Evolutionary conservation across 139 green algal genomes (phyloP).

Genomic region (Chlorella sp.): DNA sequence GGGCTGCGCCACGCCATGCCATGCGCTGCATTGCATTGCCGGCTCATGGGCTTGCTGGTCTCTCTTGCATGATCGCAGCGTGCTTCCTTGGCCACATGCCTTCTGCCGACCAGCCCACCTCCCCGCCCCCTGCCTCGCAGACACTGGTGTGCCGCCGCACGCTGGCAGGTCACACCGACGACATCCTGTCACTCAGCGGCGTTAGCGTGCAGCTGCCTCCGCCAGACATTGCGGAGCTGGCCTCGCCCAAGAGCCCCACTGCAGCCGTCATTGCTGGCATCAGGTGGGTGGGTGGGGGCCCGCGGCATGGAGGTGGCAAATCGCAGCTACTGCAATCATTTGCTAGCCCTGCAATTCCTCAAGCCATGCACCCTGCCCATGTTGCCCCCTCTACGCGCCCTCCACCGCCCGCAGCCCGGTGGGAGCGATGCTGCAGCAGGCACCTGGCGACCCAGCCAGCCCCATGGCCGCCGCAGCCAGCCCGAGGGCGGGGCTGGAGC

Average conservation of each 20-base stretch:
- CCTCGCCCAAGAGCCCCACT: constrained; percentile 8
- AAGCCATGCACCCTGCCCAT: too few species aligned
- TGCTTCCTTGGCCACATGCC: too few species aligned
- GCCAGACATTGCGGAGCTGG: constrained; percentile 9
- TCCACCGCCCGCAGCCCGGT: neutral
- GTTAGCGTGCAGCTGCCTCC: neutral
- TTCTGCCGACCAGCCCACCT: too few species aligned
- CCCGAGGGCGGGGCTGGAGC: constrained; percentile 8
- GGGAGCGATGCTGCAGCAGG: neutral
- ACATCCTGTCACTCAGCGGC: constrained; percentile 74
- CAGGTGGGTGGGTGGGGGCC: too few species aligned
- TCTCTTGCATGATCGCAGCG: too few species aligned
- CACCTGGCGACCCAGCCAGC: neutral
- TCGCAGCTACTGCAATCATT: too few species aligned
- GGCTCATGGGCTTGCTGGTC: too few species aligned
- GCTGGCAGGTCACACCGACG: constrained; percentile 86
- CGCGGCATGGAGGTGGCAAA: too few species aligned
- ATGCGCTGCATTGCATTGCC: neutral
- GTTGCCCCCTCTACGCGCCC: too few species aligned
- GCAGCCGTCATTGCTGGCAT: constrained; percentile 8
- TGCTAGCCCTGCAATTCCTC: too few species aligned
- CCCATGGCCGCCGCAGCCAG: neutral
- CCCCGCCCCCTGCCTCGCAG: constrained; percentile 35
- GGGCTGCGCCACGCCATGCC: neutral
- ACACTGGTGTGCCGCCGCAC: constrained; percentile 87